Evolutionary conservation across 192 early-diverging fungal genomes (phyloP), one percentile per base, ranked within the genome.

Genomic region (Podila verticillata): DNA sequence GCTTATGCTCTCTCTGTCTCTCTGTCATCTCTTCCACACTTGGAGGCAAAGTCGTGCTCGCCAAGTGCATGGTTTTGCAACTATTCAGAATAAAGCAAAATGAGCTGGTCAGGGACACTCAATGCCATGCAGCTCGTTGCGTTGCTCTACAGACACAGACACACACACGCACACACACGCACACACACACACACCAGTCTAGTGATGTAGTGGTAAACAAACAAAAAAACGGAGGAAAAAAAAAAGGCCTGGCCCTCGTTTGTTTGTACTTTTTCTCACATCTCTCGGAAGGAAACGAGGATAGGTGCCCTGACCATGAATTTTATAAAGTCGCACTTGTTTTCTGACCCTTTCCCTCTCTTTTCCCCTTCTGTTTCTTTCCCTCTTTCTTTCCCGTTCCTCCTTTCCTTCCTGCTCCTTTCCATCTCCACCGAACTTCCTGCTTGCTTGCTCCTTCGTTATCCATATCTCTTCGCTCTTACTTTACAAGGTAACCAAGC

Each of bases 191-290:
- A 17, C 39, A 44, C 13, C 0, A 12, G 39, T 44, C 36, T 12
- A 2, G 36, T 7, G 9, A 2, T 39, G 2, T 44, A 15, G 15
- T 17, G 39, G 39, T 54, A 54, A 54, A 54, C 51, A 54, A 54
- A 54, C 51, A 54, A 22, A 19, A 54, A n/a, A 26, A 54, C 7
- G 22, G 24, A 54, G 9, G 22, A 54, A 6, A 54, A 54, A 54
- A 54, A 54, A 24, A 24, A 24, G 51, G 51, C 22, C 51, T 54
- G 51, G 51, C 51, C 51, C 51, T 54, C 51, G 51, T 54, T n/a
- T 54, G 51, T 6, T 47, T 47, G 7, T 47, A 9, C 0, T 54
- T 54, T 54, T 48, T 54, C 22, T 54, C 7, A 7, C n/a, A 24
- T 26, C 24, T 54, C 24, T 26, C 17, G 2, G n/a, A 7, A 26